phyloP scores from a whole-genome alignment of 805 yeast genomes.

The Cyberlindnera saturnus region DNA sequence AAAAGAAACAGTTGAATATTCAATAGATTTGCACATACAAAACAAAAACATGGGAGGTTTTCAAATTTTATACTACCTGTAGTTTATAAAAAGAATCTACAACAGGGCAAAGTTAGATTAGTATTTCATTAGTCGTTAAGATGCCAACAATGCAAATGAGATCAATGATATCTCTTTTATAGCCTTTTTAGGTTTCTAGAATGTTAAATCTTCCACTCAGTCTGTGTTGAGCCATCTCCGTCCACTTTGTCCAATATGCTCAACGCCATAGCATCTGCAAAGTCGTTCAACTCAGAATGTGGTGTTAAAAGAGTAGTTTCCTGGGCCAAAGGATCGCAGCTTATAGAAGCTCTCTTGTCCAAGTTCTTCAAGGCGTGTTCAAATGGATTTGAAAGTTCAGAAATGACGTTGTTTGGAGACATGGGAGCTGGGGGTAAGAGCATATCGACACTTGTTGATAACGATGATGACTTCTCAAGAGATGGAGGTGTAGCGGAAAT shows the following conservation, averaged over 20 bases:
- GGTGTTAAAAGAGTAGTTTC: not conserved
- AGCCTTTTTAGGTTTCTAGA: not conserved
- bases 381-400: slow-evolving; percentile 10
- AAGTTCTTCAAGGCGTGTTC: not conserved
- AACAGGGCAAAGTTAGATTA: not conserved
- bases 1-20: not conserved
- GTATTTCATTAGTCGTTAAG: not conserved
- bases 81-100: not conserved
- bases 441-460: no score
- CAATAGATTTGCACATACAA: not conserved
- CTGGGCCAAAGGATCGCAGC: not conserved
- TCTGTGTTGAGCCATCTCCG: not conserved
- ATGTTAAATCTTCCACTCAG: slow-evolving; percentile 21
- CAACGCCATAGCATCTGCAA: slow-evolving; percentile 24
- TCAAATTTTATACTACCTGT: not conserved
- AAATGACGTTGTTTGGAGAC: no score
- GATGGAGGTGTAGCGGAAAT: not conserved
- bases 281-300: slow-evolving; percentile 10
- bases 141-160: slow-evolving; percentile 1
- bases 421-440: no score
- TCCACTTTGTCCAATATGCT: slow-evolving; percentile 24
- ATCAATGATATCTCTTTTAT: slow-evolving; percentile 1
- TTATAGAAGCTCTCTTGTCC: not conserved
- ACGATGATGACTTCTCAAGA: no score
- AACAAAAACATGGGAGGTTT: not conserved